Conservation (phyloP, 2,329 filamentous ascomycete species). For the Sporothrix dimorphospora region DNA sequence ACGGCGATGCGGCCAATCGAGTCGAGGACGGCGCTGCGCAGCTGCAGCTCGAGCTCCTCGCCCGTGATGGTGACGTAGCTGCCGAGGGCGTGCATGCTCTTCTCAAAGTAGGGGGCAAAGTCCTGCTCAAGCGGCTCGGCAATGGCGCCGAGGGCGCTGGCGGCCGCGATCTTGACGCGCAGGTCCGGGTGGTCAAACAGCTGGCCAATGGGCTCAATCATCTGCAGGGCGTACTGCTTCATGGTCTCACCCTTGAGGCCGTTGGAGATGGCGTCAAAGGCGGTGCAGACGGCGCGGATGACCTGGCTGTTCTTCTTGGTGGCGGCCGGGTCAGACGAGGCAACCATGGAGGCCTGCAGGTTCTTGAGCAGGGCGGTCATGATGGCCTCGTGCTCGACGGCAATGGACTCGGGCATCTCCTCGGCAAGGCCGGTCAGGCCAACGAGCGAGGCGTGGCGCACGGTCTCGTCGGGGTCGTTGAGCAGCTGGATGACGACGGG, state of each 20-base stretch:
- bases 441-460: slow-evolving; percentile 84
- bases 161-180: slow-evolving; percentile 86
- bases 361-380: slow-evolving; percentile 87
- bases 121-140: slow-evolving; percentile 80
- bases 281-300: slow-evolving; percentile 85
- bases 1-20: slow-evolving; percentile 90
- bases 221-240: slow-evolving; percentile 76
- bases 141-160: slow-evolving; percentile 87
- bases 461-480: slow-evolving; percentile 78
- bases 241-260: slow-evolving; percentile 81
- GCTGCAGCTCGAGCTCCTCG: slow-evolving; percentile 83
- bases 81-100: slow-evolving; percentile 87
- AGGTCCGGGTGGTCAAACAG: slow-evolving; percentile 83
- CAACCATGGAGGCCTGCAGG: slow-evolving; percentile 75
- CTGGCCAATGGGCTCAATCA: slow-evolving; percentile 82
- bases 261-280: slow-evolving; percentile 88
- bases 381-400: slow-evolving; percentile 80
- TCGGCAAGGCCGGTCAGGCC: slow-evolving; percentile 89
- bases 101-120: slow-evolving; percentile 89
- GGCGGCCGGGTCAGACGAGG: slow-evolving; percentile 63
- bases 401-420: slow-evolving; percentile 88
- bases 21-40: slow-evolving; percentile 88
- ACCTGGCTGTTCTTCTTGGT: slow-evolving; percentile 80
- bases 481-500: slow-evolving; percentile 83
- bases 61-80: slow-evolving; percentile 85